Base-by-base conservation (phyloP, 192 early-diverging fungal genomes). In the Glomus cerebriforme region DNA sequence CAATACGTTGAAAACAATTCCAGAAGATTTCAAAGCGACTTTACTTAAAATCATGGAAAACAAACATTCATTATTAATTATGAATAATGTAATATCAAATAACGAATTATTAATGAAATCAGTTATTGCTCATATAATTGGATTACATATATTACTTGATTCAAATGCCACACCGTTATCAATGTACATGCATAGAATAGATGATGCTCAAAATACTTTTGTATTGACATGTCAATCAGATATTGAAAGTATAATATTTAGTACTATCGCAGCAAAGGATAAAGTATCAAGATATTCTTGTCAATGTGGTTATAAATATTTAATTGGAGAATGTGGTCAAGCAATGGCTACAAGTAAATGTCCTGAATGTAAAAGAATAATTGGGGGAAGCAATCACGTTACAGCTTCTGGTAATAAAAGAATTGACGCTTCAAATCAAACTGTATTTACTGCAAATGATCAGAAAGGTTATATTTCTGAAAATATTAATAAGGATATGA, bases 101-200 rank as follows among this genome's bases (percentile, higher is more conserved):
- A 37, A 7, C 2, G 66, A 34, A 24, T 73, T 78, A 67, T 35
- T 78, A 68, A 78, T 78, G 15, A 34, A 73, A 75, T 78, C 68
- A 7, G 76, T 78, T 31, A 32, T 78, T 8, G 32, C 22, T 26
- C 76, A 78, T 22, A 32, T 74, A 7, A 75, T 71, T 35, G 59
- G 27, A 45, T 31, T 78, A 13, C 68, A 78, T 39, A 22, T 19
- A 37, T 78, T 69, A 17, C 24, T 78, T 63, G n/a, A 72, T 26
- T 26, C 19, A 9, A 26, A 68, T 27, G 12, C 19, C 8, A 74
- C 76, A n/a, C 66, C 66, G n/a, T 39, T 78, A 39, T 26, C 76
- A 10, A 9, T 39, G 17, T 78, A 73, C 13, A 12, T 65, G 4
- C 76, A 78, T 73, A 69, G 24, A 10, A 12, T 78, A 13, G n/a